Evolutionary conservation across 305 asterid species (phyloP).

Genomic region (Plantago lanceolata): DNA sequence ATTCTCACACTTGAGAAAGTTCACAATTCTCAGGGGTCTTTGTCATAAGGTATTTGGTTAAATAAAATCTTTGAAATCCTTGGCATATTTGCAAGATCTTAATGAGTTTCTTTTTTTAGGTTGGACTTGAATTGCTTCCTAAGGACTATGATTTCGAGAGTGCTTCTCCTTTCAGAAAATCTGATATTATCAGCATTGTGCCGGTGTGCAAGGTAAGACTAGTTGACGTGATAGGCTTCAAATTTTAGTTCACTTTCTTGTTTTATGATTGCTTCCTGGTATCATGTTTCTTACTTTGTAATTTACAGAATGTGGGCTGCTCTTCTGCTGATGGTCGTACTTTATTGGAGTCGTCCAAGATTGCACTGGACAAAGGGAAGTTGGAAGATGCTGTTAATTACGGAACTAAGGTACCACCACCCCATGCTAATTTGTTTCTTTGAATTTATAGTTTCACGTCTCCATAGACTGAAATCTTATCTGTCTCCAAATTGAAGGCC

Average conservation of each 20-base stretch:
- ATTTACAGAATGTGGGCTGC: constrained; percentile 84
- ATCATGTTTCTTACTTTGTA: constrained; percentile 18
- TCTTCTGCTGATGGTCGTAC: constrained; percentile 98
- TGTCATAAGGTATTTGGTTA: constrained; percentile 76
- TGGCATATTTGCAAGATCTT: constrained; percentile 22
- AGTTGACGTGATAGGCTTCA: background rate
- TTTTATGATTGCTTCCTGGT: constrained; percentile 21
- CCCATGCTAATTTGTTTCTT: constrained; percentile 10
- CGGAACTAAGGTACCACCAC: constrained; percentile 79
- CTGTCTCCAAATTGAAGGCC: constrained; percentile 57
- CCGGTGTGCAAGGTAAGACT: constrained; percentile 82
- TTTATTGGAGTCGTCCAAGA: constrained; percentile 91
- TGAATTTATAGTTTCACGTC: constrained; percentile 21
- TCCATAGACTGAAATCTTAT: constrained; percentile 26
- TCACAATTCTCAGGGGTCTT: constrained; percentile 87
- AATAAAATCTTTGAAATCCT: constrained; percentile 23
- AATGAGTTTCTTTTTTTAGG: constrained; percentile 43
- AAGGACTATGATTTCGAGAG: constrained; percentile 88
- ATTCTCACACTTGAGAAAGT: constrained; percentile 68
- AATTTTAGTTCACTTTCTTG: constrained; percentile 7
- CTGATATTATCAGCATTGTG: constrained; percentile 82
- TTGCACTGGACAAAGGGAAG: constrained; percentile 97
- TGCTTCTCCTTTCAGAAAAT: constrained; percentile 65
- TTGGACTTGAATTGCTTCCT: constrained; percentile 85
- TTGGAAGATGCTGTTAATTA: constrained; percentile 88